phyloP scores from a whole-genome alignment of 805 yeast species.

The Candida chauliodis region DNA sequence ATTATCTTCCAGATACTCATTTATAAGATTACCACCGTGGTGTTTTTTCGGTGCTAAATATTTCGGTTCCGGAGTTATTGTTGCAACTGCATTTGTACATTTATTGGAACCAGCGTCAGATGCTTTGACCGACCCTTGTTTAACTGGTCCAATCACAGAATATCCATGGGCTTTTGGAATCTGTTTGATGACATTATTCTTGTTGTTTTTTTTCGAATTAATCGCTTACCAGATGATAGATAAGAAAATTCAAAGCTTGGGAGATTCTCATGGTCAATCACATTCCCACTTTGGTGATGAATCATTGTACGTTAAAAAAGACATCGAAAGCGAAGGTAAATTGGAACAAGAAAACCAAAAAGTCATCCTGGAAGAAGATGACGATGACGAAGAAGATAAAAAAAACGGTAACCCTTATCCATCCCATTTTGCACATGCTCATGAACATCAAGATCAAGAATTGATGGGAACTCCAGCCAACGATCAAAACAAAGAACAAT shows the following conservation, averaged over 20 bases:
- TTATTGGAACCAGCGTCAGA: constrained; percentile 67
- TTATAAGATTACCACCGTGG: constrained; percentile 56
- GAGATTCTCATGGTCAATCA: constrained; percentile 30
- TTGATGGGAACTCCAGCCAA: constrained; percentile 32
- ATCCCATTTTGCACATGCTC: constrained; percentile 43
- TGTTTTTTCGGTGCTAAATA: constrained; percentile 66
- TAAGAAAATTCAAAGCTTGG: constrained; percentile 20
- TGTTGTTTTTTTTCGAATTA: constrained; percentile 51
- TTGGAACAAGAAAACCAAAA: constrained; percentile 3
- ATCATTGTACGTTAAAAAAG: constrained; percentile 26
- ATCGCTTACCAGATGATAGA: constrained; percentile 47
- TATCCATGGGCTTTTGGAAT: constrained; percentile 58
- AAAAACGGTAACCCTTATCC: constrained; percentile 23
- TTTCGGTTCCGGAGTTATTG: constrained; percentile 82
- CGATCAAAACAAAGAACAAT: constrained; percentile 39
- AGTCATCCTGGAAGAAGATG: background rate
- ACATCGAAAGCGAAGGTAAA: constrained; percentile 13
- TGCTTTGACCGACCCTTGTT: constrained; percentile 51
- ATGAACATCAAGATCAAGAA: constrained; percentile 45
- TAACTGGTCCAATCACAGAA: constrained; percentile 53
- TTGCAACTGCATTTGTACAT: constrained; percentile 80
- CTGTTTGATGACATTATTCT: constrained; percentile 46
- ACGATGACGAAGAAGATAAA: background rate
- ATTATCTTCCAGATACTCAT: constrained; percentile 55
- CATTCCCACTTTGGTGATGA: constrained; percentile 58